Evolutionary conservation across 2,329 filamentous ascomycete species (phyloP), one percentile per base, ranked within the genome.

Genomic region (Camptophora hylomeconis): DNA sequence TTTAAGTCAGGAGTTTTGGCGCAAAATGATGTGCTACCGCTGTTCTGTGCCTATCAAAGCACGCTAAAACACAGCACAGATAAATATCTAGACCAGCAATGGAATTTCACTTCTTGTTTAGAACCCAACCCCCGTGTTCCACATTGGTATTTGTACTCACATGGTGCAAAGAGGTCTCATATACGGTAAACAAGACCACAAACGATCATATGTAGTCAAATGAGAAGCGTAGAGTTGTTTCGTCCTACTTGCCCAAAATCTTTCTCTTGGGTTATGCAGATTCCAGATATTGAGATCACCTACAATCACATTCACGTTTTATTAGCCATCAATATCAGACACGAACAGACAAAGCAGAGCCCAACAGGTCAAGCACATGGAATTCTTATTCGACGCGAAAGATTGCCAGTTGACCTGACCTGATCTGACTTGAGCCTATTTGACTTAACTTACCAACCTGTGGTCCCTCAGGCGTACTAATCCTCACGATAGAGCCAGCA

Each of bases 271-370:
- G 51, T 89, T 84, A 38, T 74, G 58, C 4, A 65, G 62, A 44
- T 78, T 81, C 79, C 80, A 92, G 44, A 89, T 67, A 51, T 92
- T 92, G 11, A 89, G 58, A 45, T 89, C 82, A 30, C 80, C 79
- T 44, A 19, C n/a, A n/a, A n/a, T n/a, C n/a, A n/a, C n/a, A n/a
- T n/a, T n/a, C n/a, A n/a, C n/a, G n/a, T n/a, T n/a, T n/a, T n/a
- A n/a, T n/a, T n/a, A n/a, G n/a, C n/a, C n/a, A n/a, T n/a, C n/a
- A n/a, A n/a, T n/a, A n/a, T n/a, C n/a, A n/a, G n/a, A n/a, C n/a
- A n/a, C n/a, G n/a, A n/a, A n/a, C n/a, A n/a, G n/a, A n/a, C n/a
- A n/a, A n/a, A n/a, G n/a, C n/a, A n/a, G n/a, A n/a, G n/a, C n/a
- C n/a, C n/a, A n/a, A n/a, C n/a, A n/a, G n/a, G n/a, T n/a, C n/a